Evolutionary conservation across 345 rosid genomes (phyloP), one percentile per base, ranked within the genome.

Genomic region (Gossypium mustelinum): DNA sequence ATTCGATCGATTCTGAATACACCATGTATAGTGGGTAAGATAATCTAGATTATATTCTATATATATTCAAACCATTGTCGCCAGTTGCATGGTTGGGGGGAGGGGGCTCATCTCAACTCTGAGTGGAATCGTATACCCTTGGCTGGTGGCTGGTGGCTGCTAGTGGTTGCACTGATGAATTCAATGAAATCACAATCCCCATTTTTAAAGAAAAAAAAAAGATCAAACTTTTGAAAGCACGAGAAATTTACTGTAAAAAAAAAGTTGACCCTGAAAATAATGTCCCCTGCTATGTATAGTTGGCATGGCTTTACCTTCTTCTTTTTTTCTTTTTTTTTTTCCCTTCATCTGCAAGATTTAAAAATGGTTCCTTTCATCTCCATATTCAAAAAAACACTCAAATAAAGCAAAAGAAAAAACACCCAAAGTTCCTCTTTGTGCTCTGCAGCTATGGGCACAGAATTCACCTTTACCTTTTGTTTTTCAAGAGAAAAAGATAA

Each of bases 401-500:
- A 34, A 68, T 48, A 68, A 67, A 68, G 72, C 57, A 47, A 68
- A 48, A 9, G 29, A 11, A 11, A 11, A 58, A 24, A 22, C 62
- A 68, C 59, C 72, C 72, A 27, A 50, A 68, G 72, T 16, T 25
- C 27, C 72, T 67, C 20, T 50, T 44, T 27, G 58, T 68, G 27
- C 44, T 68, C 13, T 57, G 11, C n/a, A 12, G n/a, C 34, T 45
- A 56, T 27, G 52, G 14, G 7, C 41, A 1, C 55, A 45, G 70
- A 65, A 73, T 76, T 73, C 18, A 22, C 67, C 74, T 81, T 84
- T 83, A 55, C 74, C 18, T 65, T 64, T 24, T 51, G 14, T 34
- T 4, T 34, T 5, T 34, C 41, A 34, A 4, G n/a, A 48, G 43
- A 59, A 24, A 59, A 59, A 34, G 24, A 22, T 22, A 22, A 57